Evolutionary conservation across 1,284 basidiomycete species (phyloP).

Genomic region (Melanopsichium pennsylvanicum): DNA sequence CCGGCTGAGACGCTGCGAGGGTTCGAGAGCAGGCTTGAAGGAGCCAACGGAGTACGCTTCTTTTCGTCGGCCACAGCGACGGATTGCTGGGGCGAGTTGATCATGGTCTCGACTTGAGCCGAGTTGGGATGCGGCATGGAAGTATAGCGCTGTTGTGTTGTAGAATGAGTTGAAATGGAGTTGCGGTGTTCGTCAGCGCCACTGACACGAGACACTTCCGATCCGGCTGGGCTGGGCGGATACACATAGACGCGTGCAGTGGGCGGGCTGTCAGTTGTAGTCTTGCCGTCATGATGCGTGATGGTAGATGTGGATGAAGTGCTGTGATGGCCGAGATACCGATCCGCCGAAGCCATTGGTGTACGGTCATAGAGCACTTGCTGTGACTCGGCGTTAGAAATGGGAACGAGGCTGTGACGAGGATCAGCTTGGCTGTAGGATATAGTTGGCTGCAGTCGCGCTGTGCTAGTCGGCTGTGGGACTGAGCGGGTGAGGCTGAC

Average conservation of each 20-base stretch:
- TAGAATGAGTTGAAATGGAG: neutral
- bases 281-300: neutral
- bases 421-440: slow-evolving; percentile 2
- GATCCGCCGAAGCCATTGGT: slow-evolving; percentile 27
- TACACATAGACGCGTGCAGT: slow-evolving; percentile 56
- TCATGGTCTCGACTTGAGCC: slow-evolving; percentile 30
- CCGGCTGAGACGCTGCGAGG: slow-evolving; percentile 28
- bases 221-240: slow-evolving; percentile 53
- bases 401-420: slow-evolving; percentile 34
- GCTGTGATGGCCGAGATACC: slow-evolving; percentile 28
- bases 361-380: slow-evolving; percentile 27
- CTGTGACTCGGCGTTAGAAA: too few relatives aligned
- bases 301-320: slow-evolving; percentile 38
- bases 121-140: slow-evolving; percentile 30
- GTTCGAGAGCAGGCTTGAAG: slow-evolving; percentile 37
- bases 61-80: neutral
- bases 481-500: slow-evolving; percentile 47
- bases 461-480: slow-evolving; percentile 7
- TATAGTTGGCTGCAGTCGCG: neutral
- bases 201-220: slow-evolving; percentile 20
- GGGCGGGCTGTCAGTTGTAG: slow-evolving; percentile 12
- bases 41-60: slow-evolving; percentile 37
- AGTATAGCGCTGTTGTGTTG: slow-evolving; percentile 20
- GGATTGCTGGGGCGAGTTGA: neutral
- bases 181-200: neutral